Evolutionary conservation across 805 yeast genomes (phyloP).

Genomic region (Wickerhamomyces bisporus): DNA sequence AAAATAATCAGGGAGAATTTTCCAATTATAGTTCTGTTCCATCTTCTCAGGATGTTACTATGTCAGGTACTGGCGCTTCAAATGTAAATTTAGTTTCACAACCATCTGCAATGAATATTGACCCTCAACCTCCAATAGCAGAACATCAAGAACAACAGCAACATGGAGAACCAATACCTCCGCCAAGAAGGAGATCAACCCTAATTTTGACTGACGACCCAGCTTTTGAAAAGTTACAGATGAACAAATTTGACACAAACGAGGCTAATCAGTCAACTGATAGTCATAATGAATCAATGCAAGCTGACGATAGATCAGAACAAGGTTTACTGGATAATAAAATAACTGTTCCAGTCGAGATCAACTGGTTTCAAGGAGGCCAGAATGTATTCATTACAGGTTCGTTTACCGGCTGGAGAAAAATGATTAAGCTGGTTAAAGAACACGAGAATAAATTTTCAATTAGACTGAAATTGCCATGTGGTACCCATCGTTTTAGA

Average conservation of each 20-base stretch:
- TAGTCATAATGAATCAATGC: background rate
- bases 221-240: constrained; percentile 47
- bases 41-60: constrained; percentile 22
- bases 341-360: constrained; percentile 46
- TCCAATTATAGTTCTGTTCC: constrained; percentile 1
- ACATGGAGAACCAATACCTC: constrained; percentile 3
- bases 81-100: constrained; percentile 18
- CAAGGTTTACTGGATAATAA: constrained; percentile 1
- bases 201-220: constrained; percentile 65
- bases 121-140: constrained; percentile 4
- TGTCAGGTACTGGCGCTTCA: constrained; percentile 23
- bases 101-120: constrained; percentile 23
- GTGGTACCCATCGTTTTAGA: constrained; percentile 89
- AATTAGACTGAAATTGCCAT: constrained; percentile 72
- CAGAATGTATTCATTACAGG: constrained; percentile 93
- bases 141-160: background rate
- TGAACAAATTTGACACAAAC: constrained; percentile 14
- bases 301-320: constrained; percentile 3
- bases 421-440: constrained; percentile 81
- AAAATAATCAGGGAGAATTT: constrained; percentile 1
- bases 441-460: constrained; percentile 51
- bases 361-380: constrained; percentile 97
- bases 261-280: constrained; percentile 2
- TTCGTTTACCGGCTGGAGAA: constrained; percentile 96
- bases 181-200: constrained; percentile 59